These are phyloP conservation scores for Backusella luteola DNA, from an alignment of 192 early-diverging fungal genomes.

Conservation along the genomic window DNA sequence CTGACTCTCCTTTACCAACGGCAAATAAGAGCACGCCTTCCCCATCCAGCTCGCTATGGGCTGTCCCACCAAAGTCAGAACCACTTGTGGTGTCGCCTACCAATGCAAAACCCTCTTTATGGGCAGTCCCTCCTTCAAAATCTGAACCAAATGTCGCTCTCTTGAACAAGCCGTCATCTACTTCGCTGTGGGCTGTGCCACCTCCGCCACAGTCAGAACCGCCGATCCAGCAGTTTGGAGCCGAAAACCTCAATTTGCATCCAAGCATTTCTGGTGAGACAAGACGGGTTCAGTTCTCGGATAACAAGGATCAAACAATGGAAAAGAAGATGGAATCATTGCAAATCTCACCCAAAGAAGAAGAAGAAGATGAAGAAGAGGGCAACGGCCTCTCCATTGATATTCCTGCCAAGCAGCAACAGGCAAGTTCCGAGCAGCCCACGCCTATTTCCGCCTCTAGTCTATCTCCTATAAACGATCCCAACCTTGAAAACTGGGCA, in stretches of 20 bases:
- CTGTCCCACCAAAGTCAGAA: conserved; percentile 2
- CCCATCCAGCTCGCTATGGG: conserved; percentile 16
- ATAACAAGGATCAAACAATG: not conserved
- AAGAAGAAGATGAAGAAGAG: not conserved
- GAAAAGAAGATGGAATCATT: not conserved
- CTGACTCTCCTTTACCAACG: not conserved
- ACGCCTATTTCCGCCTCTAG: not conserved
- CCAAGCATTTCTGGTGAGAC: conserved; percentile 10
- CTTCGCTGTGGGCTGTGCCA: not conserved
- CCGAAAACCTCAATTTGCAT: conserved; percentile 8
- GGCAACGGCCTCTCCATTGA: not conserved
- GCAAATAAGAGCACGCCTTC: not conserved
- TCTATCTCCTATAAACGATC: not conserved
- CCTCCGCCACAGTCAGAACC: not conserved
- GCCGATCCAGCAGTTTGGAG: not conserved
- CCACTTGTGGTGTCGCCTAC: not conserved
- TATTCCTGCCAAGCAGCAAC: not conserved
- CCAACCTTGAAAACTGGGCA: conserved; percentile 42
- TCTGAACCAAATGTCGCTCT: not conserved
- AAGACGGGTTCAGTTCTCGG: not conserved
- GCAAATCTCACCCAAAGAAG: not conserved
- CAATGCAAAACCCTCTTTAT: conserved; percentile 5
- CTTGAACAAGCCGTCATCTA: not conserved
- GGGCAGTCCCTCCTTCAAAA: conserved; percentile 19
- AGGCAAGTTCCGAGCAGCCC: not conserved